Percentiles rank a stretch among this genome's conserved stretches.
Conservation (phyloP, 306 rosid genomes). For the Purshia tridentata region DNA sequence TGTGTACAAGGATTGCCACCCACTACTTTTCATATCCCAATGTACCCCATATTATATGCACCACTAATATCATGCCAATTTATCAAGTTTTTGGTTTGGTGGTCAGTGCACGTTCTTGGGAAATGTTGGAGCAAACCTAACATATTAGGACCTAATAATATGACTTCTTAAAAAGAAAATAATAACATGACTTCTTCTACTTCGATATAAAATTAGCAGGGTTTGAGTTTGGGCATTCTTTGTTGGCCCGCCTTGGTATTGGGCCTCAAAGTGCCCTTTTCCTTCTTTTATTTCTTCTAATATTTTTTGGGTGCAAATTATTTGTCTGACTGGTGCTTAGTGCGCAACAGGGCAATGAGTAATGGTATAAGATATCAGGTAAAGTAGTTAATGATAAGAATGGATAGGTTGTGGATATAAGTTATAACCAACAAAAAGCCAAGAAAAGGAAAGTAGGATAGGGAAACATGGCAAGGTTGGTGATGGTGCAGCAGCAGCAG, state of each 20-base stretch:
- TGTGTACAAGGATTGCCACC: not conserved
- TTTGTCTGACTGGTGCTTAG: not conserved
- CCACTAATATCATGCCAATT: not conserved
- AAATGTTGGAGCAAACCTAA: no score
- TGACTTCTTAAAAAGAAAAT: no score
- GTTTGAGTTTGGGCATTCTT: not conserved
- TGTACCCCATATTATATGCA: not conserved
- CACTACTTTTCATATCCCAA: not conserved
- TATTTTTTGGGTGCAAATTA: not conserved
- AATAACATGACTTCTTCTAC: no score
- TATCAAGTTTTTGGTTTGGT: no score
- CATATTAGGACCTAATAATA: no score
- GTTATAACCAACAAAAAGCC: not conserved
- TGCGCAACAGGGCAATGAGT: no score
- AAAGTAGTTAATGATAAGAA: not conserved
- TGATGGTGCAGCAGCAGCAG: constrained; percentile 63
- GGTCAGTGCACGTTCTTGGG: no score
- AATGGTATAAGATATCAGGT: not conserved
- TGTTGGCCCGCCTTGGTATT: not conserved
- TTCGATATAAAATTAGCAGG: no score
- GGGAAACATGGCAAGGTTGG: constrained; percentile 64
- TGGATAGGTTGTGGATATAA: constrained; percentile 14
- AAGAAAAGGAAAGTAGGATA: constrained; percentile 4
- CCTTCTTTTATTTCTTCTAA: no score
- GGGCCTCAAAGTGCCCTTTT: constrained; percentile 1